A percentile compares a stretch with the other conserved stretches of the same genome.
Evolutionary conservation across 1,284 basidiomycete species (phyloP).

Genomic region (Ceratobasidium sp.): DNA sequence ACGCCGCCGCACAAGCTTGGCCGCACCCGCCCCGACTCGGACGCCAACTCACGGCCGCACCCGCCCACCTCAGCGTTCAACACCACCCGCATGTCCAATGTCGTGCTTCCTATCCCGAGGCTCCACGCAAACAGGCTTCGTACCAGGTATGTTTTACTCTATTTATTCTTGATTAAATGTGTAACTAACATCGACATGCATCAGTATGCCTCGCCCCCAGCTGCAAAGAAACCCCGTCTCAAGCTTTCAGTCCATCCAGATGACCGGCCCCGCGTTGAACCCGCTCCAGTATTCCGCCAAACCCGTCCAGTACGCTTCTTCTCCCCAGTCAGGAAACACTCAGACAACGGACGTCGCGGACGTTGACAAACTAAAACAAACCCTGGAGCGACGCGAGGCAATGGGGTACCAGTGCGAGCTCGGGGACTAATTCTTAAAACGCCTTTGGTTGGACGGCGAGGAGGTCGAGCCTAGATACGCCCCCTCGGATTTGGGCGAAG

Average conservation of each 20-base stretch:
- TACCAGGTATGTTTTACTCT: not conserved
- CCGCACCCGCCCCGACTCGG: too few relatives aligned
- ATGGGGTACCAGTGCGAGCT: not conserved
- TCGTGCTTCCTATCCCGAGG: not conserved
- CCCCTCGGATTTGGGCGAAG: not conserved
- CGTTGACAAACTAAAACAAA: not conserved
- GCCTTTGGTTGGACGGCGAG: not conserved
- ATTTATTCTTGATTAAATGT: not conserved
- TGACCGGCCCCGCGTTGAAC: not conserved
- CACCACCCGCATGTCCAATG: too few relatives aligned
- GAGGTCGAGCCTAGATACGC: not conserved
- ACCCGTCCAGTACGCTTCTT: not conserved
- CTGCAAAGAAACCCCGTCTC: not conserved
- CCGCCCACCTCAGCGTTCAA: too few relatives aligned
- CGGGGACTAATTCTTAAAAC: not conserved
- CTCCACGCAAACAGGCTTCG: not conserved
- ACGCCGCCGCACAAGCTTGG: slow-evolving; percentile 4
- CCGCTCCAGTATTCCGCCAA: not conserved
- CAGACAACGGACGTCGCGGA: not conserved
- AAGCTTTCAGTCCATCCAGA: not conserved
- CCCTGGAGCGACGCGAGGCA: not conserved
- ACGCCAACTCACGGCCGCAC: too few relatives aligned
- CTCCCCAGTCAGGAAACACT: not conserved
- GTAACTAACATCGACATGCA: not conserved
- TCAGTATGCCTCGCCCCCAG: not conserved